Conservation (phyloP, 2,329 filamentous ascomycete genomes). For the Botrytis deweyae region DNA sequence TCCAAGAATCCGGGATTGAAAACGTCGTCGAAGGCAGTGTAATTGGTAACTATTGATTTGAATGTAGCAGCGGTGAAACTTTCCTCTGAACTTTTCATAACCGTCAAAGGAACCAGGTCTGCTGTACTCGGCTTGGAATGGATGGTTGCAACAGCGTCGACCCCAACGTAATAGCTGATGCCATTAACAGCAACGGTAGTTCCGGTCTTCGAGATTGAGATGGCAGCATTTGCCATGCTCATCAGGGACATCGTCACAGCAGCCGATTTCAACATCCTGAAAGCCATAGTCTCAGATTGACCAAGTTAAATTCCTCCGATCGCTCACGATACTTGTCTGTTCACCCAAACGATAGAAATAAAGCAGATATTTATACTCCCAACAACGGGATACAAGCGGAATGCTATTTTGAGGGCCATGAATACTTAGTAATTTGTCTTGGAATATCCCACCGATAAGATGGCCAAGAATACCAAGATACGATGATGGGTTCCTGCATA, state of each 20-base stretch:
- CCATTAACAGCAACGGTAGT: slow-evolving; percentile 34
- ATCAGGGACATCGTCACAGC: slow-evolving; percentile 11
- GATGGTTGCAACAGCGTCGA: slow-evolving; percentile 30
- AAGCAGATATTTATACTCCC: slow-evolving; percentile 7
- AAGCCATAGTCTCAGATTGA: neutral
- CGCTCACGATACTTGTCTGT: neutral
- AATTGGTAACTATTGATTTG: slow-evolving; percentile 29
- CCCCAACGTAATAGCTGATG: slow-evolving; percentile 39
- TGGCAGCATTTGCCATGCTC: slow-evolving; percentile 16
- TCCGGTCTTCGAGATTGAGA: slow-evolving; percentile 19
- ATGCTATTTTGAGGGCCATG: neutral
- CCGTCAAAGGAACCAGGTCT: slow-evolving; percentile 35
- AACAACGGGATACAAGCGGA: neutral
- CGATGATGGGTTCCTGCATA: slow-evolving; percentile 12
- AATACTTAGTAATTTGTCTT: neutral
- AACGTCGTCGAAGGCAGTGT: slow-evolving; percentile 33
- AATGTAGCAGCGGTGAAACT: slow-evolving; percentile 30
- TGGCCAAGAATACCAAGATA: slow-evolving; percentile 1
- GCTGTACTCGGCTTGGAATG: slow-evolving; percentile 26
- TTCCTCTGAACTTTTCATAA: slow-evolving; percentile 27
- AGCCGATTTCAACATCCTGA: slow-evolving; percentile 14
- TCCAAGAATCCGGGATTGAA: slow-evolving; percentile 36
- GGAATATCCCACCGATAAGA: neutral
- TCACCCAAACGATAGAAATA: neutral
- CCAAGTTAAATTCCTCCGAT: neutral